Conservation (phyloP, 129 eudicot species). For the Mikania micrantha region DNA sequence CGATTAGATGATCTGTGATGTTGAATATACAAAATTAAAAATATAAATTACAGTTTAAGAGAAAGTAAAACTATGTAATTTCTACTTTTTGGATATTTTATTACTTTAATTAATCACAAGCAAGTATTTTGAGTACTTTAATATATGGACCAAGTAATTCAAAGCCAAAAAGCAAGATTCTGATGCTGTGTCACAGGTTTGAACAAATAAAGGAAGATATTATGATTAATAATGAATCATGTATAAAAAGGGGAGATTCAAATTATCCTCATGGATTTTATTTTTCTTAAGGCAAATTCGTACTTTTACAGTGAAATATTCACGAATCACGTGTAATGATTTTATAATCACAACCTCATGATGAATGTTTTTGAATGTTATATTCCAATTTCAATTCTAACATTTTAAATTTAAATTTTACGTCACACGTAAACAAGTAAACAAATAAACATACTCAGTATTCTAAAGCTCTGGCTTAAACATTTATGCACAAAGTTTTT, state of each 20-base stretch:
- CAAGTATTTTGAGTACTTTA: constrained; percentile 38
- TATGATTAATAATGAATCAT: constrained; percentile 16
- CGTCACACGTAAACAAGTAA: no score
- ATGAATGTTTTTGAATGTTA: constrained; percentile 2
- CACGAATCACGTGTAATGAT: constrained; percentile 35
- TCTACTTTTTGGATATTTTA: constrained; percentile 28
- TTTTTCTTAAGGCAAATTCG: neutral
- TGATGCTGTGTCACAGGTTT: constrained; percentile 13
- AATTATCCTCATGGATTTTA: constrained; percentile 21
- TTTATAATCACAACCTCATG: constrained; percentile 35
- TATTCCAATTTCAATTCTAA: neutral
- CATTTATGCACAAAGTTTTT: no score
- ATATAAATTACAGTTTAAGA: neutral
- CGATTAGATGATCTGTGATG: constrained; percentile 60
- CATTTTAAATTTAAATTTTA: neutral
- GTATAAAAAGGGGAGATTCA: constrained; percentile 36
- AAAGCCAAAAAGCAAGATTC: constrained; percentile 43
- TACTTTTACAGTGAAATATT: constrained; percentile 21
- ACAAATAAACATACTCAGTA: no score
- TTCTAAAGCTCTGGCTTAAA: no score
- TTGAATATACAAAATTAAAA: constrained; percentile 2
- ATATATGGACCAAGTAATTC: constrained; percentile 31
- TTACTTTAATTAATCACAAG: constrained; percentile 42
- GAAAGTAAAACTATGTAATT: constrained; percentile 12
- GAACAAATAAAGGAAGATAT: constrained; percentile 15